A percentile compares a stretch with the other conserved stretches of the same genome.
These are phyloP conservation scores for Moesziomyces parantarcticus DNA, from an alignment of 1,284 basidiomycete species.

Conservation along the genomic window DNA sequence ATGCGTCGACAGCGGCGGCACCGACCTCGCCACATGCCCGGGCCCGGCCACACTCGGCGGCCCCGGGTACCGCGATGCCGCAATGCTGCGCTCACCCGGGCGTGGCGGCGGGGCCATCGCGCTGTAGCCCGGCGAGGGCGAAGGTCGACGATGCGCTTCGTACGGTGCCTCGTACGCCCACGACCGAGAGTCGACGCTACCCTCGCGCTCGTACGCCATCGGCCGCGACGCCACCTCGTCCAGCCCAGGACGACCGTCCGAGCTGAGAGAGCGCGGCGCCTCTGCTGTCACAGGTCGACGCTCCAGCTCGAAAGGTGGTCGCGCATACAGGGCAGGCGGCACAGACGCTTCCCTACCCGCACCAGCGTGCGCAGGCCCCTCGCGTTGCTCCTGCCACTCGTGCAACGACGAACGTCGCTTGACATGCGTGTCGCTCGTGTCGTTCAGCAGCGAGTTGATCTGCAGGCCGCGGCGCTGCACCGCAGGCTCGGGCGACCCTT, in stretches of 20 bases:
- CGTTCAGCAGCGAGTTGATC: constrained; percentile 59
- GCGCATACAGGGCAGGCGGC: constrained; percentile 21
- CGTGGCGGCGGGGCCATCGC: constrained; percentile 43
- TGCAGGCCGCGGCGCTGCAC: constrained; percentile 49
- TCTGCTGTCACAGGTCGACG: constrained; percentile 24
- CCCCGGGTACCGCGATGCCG: constrained; percentile 38
- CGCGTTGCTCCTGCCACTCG: constrained; percentile 46
- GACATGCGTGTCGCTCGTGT: constrained; percentile 18
- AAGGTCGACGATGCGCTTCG: constrained; percentile 30
- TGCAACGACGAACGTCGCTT: constrained; percentile 42
- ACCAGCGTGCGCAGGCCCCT: constrained; percentile 1
- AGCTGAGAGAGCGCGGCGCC: constrained; percentile 11
- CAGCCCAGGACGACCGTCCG: constrained; percentile 9
- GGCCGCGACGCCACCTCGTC: constrained; percentile 15
- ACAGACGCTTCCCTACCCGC: constrained; percentile 31
- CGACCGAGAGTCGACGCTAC: constrained; percentile 15
- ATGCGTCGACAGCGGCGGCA: constrained; percentile 22
- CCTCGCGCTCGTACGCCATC: constrained; percentile 21
- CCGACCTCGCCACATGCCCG: constrained; percentile 19
- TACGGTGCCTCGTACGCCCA: constrained; percentile 39
- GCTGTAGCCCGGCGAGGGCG: constrained; percentile 25
- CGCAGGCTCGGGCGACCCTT: constrained; percentile 27
- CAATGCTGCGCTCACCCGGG: constrained; percentile 25
- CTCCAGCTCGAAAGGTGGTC: constrained; percentile 17
- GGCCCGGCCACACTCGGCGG: constrained; percentile 22